Percentiles rank a stretch among this genome's conserved stretches.
Evolutionary conservation across 768 basidiomycete species (phyloP).

Genomic region (Boletus reticuloceps): DNA sequence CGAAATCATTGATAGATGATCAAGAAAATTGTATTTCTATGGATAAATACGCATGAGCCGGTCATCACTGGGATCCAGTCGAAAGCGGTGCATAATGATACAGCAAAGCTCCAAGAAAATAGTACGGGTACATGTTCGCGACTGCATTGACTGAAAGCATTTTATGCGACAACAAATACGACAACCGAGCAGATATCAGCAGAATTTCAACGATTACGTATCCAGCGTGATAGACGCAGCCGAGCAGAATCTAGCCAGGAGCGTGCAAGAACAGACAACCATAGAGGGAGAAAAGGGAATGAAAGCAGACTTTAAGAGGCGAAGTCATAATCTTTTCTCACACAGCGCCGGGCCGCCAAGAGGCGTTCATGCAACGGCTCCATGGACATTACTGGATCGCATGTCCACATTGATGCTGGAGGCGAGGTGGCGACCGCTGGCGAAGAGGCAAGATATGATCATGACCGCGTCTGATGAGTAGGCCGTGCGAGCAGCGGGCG

Average conservation of each 20-base stretch:
- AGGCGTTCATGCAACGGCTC: constrained; percentile 27
- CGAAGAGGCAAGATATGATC: constrained; percentile 30
- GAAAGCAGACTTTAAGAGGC: constrained; percentile 5
- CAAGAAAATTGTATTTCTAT: constrained; percentile 21
- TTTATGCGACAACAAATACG: constrained; percentile 27
- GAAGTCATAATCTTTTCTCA: not conserved
- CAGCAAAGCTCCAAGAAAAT: constrained; percentile 30
- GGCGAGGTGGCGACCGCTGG: constrained; percentile 32
- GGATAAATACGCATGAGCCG: constrained; percentile 20
- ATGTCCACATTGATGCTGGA: constrained; percentile 35
- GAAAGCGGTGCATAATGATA: constrained; percentile 26
- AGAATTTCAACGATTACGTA: constrained; percentile 19
- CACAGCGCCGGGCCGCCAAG: constrained; percentile 20
- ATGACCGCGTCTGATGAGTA: constrained; percentile 33
- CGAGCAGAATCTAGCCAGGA: constrained; percentile 18
- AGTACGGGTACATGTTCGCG: constrained; percentile 24
- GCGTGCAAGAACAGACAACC: constrained; percentile 21
- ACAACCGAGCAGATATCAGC: constrained; percentile 17
- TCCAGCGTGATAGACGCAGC: constrained; percentile 1
- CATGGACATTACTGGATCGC: constrained; percentile 29
- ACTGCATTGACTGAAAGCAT: constrained; percentile 10
- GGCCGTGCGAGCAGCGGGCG: constrained; percentile 26
- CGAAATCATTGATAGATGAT: constrained; percentile 27
- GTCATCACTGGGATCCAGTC: constrained; percentile 11
- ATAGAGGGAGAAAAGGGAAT: constrained; percentile 3